These are phyloP conservation scores for Xylaria venustula DNA, from an alignment of 495 filamentous ascomycete genomes.

Conservation along the genomic window DNA sequence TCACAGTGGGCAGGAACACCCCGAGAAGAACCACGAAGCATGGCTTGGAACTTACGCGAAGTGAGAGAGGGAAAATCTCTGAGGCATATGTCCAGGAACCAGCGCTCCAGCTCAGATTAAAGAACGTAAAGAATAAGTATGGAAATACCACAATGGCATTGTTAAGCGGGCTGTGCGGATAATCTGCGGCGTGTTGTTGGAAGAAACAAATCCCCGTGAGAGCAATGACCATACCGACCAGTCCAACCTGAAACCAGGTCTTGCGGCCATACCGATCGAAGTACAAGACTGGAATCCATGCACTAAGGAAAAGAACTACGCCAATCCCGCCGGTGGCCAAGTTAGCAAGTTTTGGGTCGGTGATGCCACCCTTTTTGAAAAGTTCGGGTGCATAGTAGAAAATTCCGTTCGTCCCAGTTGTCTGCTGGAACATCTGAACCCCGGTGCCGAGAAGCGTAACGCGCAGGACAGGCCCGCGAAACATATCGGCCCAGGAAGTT, in stretches of 20 bases:
- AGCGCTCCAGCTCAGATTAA: constrained; percentile 31
- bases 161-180: constrained; percentile 17
- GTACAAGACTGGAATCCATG: constrained; percentile 26
- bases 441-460: constrained; percentile 27
- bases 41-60: constrained; percentile 16
- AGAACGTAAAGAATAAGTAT: constrained; percentile 28
- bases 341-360: constrained; percentile 21
- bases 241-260: constrained; percentile 26
- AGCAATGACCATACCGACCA: constrained; percentile 25
- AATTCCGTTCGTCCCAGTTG: constrained; percentile 27
- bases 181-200: constrained; percentile 22
- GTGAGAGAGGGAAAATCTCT: constrained; percentile 27
- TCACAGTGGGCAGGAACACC: not conserved
- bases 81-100: constrained; percentile 31
- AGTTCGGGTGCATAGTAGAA: constrained; percentile 27
- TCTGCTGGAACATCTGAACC: constrained; percentile 26
- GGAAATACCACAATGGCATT: constrained; percentile 30
- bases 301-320: constrained; percentile 21
- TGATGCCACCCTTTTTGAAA: constrained; percentile 25
- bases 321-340: constrained; percentile 26
- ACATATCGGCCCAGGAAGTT: constrained; percentile 23
- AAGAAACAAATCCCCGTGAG: constrained; percentile 24
- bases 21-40: not conserved
- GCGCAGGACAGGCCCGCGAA: constrained; percentile 26
- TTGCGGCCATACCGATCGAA: constrained; percentile 27